Percentiles rank a stretch among this genome's conserved stretches.
phyloP scores from a whole-genome alignment of 768 basidiomycete genomes.

The Zangia roseola region DNA sequence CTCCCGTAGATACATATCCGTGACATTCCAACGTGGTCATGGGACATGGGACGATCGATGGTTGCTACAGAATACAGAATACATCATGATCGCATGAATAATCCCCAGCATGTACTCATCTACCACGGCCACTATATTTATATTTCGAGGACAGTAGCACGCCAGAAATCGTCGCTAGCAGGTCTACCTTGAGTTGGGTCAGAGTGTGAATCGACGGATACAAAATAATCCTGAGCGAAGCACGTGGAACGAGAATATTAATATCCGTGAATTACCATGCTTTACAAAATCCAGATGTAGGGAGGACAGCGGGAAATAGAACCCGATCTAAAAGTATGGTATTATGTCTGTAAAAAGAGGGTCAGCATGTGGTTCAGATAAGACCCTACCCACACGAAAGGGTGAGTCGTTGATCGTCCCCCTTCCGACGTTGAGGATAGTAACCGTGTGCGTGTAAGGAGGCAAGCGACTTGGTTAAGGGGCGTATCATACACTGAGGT shows the following conservation, averaged over 20 bases:
- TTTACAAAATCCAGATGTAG: slow-evolving; percentile 51
- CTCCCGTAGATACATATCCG: too few relatives aligned
- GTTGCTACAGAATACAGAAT: too few relatives aligned
- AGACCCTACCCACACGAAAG: slow-evolving; percentile 22
- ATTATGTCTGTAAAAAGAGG: not conserved
- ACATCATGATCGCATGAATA: too few relatives aligned
- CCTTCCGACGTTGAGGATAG: slow-evolving; percentile 22
- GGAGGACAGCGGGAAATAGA: slow-evolving; percentile 55
- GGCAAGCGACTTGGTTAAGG: slow-evolving; percentile 29
- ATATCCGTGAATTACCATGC: slow-evolving; percentile 41
- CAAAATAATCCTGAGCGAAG: too few relatives aligned
- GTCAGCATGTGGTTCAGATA: not conserved
- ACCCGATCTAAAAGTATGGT: slow-evolving; percentile 32
- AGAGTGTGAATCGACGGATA: too few relatives aligned
- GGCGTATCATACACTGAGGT: slow-evolving; percentile 39
- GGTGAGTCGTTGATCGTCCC: slow-evolving; percentile 15
- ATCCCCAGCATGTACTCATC: too few relatives aligned
- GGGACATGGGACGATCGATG: too few relatives aligned
- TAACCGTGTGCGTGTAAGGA: slow-evolving; percentile 41
- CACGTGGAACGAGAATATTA: slow-evolving; percentile 48
- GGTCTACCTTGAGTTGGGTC: slow-evolving; percentile 42
- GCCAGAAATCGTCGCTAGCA: slow-evolving; percentile 39
- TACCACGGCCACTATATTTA: slow-evolving; percentile 56
- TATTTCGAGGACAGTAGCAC: slow-evolving; percentile 49
- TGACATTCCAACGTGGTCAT: too few relatives aligned